Base-by-base conservation (phyloP, 768 basidiomycete genomes). In the Neoboletus magnificus region DNA sequence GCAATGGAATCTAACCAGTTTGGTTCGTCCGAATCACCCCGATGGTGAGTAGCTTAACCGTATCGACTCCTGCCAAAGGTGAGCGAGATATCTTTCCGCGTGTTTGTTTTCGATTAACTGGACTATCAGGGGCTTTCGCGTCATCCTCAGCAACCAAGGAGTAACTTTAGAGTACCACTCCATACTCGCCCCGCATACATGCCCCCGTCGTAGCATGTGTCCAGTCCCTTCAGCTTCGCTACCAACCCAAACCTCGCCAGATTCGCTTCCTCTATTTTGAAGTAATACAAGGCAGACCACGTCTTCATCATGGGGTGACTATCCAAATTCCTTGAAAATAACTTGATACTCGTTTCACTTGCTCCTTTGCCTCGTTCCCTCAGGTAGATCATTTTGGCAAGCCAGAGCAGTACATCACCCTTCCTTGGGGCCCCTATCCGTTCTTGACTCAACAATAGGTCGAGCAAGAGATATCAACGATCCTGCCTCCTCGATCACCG, bases 181-280 rank as follows among this genome's bases (percentile, higher is more conserved):
- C 5, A 71, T 82, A 22, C 87, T 90, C 65, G 78, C 84, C 61
- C 74, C 83, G 1, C 53, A 68, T 0, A 91, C 88, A 4, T 84
- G 85, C 62, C 74, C 79, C 5, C 79, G 82, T 32, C 86, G 85
- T 48, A 91, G 91, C 8, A 76, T 90, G n/a, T 92, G 89, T 64
- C 88, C 87, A 3, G 84, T 91, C 16, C 83, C 83, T n/a, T 2
- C 63, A 74, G 29, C 71, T 83, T 5, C 75, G 76, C 27, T 71
- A 74, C 16, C 77, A 82, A 60, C 74, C 69, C n/a, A 72, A 77
- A 48, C 27, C 5, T 5, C 69, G 27, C 78, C 0, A 87, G 63
- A 84, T 81, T 48, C 88, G 90, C 64, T 88, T 87, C 1, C 74
- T 92, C 2, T 93, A 92, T 69, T 92, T 79, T 58, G 89, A 91